Base-by-base conservation (phyloP, 768 basidiomycete species). In the Hygrophorus russula region DNA sequence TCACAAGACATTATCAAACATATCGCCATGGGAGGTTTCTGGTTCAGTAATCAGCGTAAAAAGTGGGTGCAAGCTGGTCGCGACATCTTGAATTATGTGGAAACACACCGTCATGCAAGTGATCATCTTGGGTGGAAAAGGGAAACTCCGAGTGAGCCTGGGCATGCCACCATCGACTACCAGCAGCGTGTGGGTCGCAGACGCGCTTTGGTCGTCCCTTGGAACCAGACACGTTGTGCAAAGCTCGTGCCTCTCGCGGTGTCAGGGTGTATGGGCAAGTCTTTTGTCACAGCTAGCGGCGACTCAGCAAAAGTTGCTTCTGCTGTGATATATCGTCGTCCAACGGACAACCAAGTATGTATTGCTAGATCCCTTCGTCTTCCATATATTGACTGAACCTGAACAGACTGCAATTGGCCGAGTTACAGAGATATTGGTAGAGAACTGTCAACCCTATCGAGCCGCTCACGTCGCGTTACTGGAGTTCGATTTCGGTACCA, bases 1-100 rank as follows among this genome's bases (percentile, higher is more conserved):
- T 45, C 40, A 1, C 51, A 55, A 48, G 62, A 61, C 11, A 37
- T 49, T 1, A 41, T 63, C n/a, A 63, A 64, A 47, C 67, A 67
- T 46, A 48, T 58, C 0, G 34, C 59, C 0, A 58, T 47, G 29
- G 61, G 64, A 2, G 62, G 66, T 0, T 65, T 44, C 29, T 64
- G 59, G 60, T 24, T 40, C 18, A 27, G 41, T 5, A 3, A 4
- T 10, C 5, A 14, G 17, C 33, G 6, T 2, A 41, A 38, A 11
- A 31, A 19, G 14, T 44, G 42, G 42, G 19, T 27, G 14, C 27
- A 29, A 11, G 42, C 42, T 12, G 19, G 42, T 27, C 4, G 7
- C 12, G 12, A 36, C 11, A 24, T 44, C 5, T 30, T 31, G 4
- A 3, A 14, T 5, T n/a, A 42, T 15, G 5, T 42, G 13, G 14